Base-by-base conservation (phyloP, 2,329 filamentous ascomycete species). In the Huntiella savannae region DNA sequence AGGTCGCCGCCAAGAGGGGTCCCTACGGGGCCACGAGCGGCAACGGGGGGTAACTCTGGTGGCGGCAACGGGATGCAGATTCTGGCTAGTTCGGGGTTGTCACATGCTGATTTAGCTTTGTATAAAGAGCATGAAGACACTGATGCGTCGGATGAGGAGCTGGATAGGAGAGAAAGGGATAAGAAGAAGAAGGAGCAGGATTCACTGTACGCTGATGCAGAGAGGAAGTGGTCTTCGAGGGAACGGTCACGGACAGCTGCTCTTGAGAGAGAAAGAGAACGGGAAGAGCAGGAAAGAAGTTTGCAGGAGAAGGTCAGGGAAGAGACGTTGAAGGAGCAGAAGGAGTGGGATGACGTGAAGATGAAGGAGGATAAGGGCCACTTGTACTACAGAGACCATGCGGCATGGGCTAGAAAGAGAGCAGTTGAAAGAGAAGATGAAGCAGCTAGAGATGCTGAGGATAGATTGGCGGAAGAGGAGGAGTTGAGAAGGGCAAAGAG, bases 341-440 rank as follows among this genome's bases (percentile, higher is more conserved):
- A 67, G 57, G 75, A 79, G n/a, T 96, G 86, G 75, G 80, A 96
- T 54, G 91, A 98, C 55, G 86, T 94, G 54, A 65, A 71, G n/a
- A 87, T 96, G 62, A 71, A 75, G 5, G 69, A 68, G 13, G 71
- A 79, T 17, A 86, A 84, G 60, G 64, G 66, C 3, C 77, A 86
- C 50, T 72, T 82, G 35, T 98, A 95, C 66, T 96, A 95, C 62
- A 71, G 78, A 42, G 88, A 98, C 55, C 82, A 80, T 43, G 80
- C 79, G 36, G 71, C 76, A 16, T 98, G 88, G 86, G 77, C 81
- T 49, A 77, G 86, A 13, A 88, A 86, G 57, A 80, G 91, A 40
- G 75, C 74, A 1, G 66, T 70, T 12, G 83, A 86, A 56, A 73
- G 83, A 33, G 72, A 73, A 5, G 73, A 81, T 4, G 91, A 98